Evolutionary conservation across 805 yeast species (phyloP), one percentile per base, ranked within the genome.

Genomic region (Candida oleophila): DNA sequence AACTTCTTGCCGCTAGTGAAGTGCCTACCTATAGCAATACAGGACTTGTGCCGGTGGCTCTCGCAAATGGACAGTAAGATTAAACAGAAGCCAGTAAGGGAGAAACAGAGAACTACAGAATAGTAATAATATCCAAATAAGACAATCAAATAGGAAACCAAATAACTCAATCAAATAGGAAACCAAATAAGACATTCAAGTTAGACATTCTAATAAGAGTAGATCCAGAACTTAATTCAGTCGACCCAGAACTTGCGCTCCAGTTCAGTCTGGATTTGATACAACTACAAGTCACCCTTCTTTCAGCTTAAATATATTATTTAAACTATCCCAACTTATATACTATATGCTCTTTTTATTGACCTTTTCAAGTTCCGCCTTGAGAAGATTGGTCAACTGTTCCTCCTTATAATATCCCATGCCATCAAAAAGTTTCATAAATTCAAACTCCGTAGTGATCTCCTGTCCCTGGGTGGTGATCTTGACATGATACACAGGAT

Each of bases 371-470:
- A 60, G 40, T 15, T 50, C 48, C 12, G 38, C 46, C 38, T 45
- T 41, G 38, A 78, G 39, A 28, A 64, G 54, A 3, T 50, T 47
- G 16, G 57, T 56, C 38, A 70, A 64, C 21, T 57, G 69, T 21
- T 60, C 66, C 36, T 66, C 55, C 36, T 73, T 74, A 49, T 73
- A 64, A 43, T 52, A 74, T 1, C 84, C 83, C 44, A 71, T 66
- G 12, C 61, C 64, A 47, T 75, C 80, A 51, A 77, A 81, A 42
- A 81, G 54, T 47, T 72, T 64, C 5, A 62, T 65, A 40, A 79
- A 68, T 34, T 64, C 70, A 16, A 73, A 52, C 2, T 53, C 40
- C 2, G 61, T 47, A 4, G 54, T 50, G 7, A 50, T 46, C 11
- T 11, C 9, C 30, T 52, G 52, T 18, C 54, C 57, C 44, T 66